phyloP scores from a whole-genome alignment of 2,329 filamentous ascomycete species.

The Sporothrix inflata region DNA sequence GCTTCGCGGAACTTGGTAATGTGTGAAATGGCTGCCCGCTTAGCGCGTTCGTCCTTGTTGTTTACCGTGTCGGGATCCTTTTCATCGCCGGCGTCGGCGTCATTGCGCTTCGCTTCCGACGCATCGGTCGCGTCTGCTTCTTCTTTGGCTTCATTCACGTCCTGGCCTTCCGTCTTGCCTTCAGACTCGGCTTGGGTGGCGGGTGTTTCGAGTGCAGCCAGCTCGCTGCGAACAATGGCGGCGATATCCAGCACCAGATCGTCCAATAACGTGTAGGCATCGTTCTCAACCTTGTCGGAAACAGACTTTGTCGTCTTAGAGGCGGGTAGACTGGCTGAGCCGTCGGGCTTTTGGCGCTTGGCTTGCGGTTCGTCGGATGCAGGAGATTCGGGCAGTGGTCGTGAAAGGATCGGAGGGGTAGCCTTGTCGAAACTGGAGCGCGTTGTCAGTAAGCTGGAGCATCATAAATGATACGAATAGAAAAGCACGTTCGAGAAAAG shows the following conservation, averaged over 20 bases:
- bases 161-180: background rate
- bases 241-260: constrained; percentile 64
- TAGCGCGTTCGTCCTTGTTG: constrained; percentile 28
- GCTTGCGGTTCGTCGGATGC: constrained; percentile 56
- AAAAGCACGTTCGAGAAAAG: too few species aligned
- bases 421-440: constrained; percentile 55
- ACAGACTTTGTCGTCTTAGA: constrained; percentile 42
- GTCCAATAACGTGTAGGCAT: constrained; percentile 63
- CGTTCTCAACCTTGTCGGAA: constrained; percentile 56
- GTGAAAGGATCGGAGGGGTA: constrained; percentile 58
- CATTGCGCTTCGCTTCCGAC: background rate
- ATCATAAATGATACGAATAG: background rate
- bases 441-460: background rate
- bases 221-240: constrained; percentile 40
- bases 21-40: constrained; percentile 47
- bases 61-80: background rate
- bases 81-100: background rate
- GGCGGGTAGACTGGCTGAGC: constrained; percentile 43
- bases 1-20: constrained; percentile 63
- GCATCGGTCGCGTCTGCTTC: background rate
- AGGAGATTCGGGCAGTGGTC: constrained; percentile 51
- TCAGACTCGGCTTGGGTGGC: background rate
- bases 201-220: constrained; percentile 50
- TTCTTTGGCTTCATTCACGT: background rate
- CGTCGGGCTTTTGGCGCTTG: constrained; percentile 64